Percentiles rank a stretch among this genome's conserved stretches.
phyloP scores from a whole-genome alignment of 2,329 filamentous ascomycete species.

The Venturia nashicola region DNA sequence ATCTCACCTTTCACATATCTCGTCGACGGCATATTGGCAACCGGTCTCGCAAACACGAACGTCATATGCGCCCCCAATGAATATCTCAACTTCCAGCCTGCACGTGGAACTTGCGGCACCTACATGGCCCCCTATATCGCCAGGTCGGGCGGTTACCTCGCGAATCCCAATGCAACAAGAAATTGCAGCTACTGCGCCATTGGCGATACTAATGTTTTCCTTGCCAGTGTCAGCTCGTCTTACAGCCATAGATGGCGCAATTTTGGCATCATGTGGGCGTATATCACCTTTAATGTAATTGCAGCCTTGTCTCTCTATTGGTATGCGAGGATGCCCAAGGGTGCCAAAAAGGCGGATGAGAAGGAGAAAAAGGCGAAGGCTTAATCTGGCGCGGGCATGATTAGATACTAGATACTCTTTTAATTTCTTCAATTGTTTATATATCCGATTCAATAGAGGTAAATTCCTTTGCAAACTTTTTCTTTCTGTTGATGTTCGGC shows the following conservation, averaged over 20 bases:
- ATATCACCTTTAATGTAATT: conserved; percentile 38
- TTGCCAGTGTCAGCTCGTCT: conserved; percentile 27
- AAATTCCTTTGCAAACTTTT: no score
- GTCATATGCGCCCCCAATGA: conserved; percentile 61
- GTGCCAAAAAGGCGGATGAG: neutral
- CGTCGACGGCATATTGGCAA: conserved; percentile 57
- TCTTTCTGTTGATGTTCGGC: no score
- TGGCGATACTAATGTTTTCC: conserved; percentile 30
- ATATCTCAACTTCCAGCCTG: conserved; percentile 52
- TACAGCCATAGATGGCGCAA: conserved; percentile 39
- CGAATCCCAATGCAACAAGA: conserved; percentile 19
- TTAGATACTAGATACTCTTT: no score
- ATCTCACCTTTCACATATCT: conserved; percentile 76
- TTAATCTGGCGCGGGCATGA: no score
- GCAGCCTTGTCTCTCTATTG: conserved; percentile 41
- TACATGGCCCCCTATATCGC: conserved; percentile 34
- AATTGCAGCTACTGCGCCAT: conserved; percentile 31
- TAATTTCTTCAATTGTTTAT: no score
- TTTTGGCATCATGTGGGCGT: conserved; percentile 42
- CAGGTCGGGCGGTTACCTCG: conserved; percentile 24
- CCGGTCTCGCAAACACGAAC: conserved; percentile 53
- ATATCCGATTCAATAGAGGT: no score
- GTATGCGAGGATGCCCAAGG: conserved; percentile 40
- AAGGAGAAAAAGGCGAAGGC: neutral
- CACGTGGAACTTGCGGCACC: conserved; percentile 43